Evolutionary conservation across 495 filamentous ascomycete genomes (phyloP), one percentile per base, ranked within the genome.

Genomic region (Penicillium longicatenatum): DNA sequence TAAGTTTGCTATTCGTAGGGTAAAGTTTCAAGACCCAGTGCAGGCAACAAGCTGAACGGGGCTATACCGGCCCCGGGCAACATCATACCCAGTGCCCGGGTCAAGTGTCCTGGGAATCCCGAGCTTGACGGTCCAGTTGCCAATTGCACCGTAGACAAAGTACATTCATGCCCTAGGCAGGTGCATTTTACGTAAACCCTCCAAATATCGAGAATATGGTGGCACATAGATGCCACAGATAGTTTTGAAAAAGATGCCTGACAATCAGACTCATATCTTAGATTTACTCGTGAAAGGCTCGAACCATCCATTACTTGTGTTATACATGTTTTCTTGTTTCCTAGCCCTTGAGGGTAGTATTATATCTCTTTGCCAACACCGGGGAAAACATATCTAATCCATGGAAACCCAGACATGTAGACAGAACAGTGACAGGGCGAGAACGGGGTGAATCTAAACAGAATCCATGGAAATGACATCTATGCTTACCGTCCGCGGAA

Each of bases 401-500:
- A 35, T 35, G 1, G 9, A 14, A 35, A 35, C 26, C 31, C 31
- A 35, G 0, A 35, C 9, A 35, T 35, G 31, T 12, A 35, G 31
- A 35, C 10, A 14, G 12, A 2, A 35, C 9, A 44, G n/a, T 44
- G 4, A 26, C 4, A 19, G 11, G 11, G 8, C 17, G 22, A 46
- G 22, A 9, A 19, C 4, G 8, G 8, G 11, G 1, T 21, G 20
- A 46, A 46, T 19, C 16, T 37, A 22, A 10, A 19, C 19, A 5
- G 4, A 26, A 12, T 1, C 10, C 12, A 35, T 11, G 31, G 31
- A 10, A 35, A 35, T 35, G 31, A 4, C 31, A 35, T 35, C 10
- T 10, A 12, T 33, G 37, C 43, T 35, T 64, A 78, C 54, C 73
- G 64, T 12, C 93, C 93, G 64, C 80, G 88, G 65, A 95, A 97